Evolutionary conservation across 2,329 filamentous ascomycete species (phyloP).

Genomic region (Biscogniauxia marginata): DNA sequence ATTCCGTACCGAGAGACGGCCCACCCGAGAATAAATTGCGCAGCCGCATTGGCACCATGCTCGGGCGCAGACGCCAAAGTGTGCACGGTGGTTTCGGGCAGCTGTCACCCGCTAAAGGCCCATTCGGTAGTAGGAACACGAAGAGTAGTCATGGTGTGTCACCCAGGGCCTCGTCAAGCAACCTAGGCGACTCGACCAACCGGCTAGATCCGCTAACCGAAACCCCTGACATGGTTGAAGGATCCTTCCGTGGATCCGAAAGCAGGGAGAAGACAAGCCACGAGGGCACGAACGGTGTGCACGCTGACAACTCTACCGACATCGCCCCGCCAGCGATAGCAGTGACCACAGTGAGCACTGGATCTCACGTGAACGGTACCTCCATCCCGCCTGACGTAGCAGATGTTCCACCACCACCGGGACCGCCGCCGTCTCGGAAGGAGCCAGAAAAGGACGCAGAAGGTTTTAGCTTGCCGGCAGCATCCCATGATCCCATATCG

Average conservation of each 20-base stretch:
- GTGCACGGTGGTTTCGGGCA: conserved; percentile 61
- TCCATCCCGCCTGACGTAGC: conserved; percentile 43
- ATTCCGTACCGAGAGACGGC: conserved; percentile 42
- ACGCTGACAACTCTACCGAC: conserved; percentile 35
- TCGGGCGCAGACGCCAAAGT: conserved; percentile 65
- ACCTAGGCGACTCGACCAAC: conserved; percentile 53
- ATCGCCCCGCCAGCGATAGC: conserved; percentile 28
- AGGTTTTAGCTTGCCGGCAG: conserved; percentile 71
- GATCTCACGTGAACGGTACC: conserved; percentile 47
- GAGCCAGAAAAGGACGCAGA: conserved; percentile 64
- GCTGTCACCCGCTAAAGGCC: conserved; percentile 55
- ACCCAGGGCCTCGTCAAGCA: conserved; percentile 58
- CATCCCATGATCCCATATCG: conserved; percentile 64
- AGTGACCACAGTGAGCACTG: conserved; percentile 24
- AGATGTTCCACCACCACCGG: conserved; percentile 51
- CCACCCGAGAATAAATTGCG: conserved; percentile 56
- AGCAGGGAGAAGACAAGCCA: conserved; percentile 35
- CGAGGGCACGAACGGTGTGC: conserved; percentile 47
- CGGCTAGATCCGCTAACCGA: conserved; percentile 59
- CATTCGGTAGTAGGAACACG: conserved; percentile 60
- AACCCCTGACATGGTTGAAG: conserved; percentile 44
- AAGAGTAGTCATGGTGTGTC: conserved; percentile 66
- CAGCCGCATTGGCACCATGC: conserved; percentile 67
- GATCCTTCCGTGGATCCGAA: conserved; percentile 30
- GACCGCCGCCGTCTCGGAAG: conserved; percentile 48